Base-by-base conservation (phyloP, 2,329 filamentous ascomycete genomes). In the Diaporthe amygdali region DNA sequence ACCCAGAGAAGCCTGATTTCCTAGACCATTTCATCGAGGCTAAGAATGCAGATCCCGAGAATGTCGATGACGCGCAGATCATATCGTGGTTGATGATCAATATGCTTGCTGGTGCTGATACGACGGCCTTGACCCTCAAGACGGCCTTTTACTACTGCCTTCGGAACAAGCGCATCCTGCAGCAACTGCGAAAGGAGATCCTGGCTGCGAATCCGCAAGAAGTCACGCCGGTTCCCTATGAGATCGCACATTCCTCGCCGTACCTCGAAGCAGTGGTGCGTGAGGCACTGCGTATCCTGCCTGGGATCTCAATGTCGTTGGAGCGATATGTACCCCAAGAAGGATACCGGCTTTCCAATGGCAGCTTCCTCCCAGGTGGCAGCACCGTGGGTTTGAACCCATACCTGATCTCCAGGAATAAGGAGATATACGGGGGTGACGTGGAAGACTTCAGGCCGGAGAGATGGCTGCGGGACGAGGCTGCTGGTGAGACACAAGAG, bases 351-450 rank as follows among this genome's bases (percentile, higher is more conserved):
- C 52, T 59, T 4, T 59, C 66, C 64, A 86, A 87, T 1, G 91
- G 91, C 2, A 79, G 85, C 27, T 87, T 86, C 68, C 84, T 95
- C 34, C 87, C 88, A 5, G 92, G 90, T 2, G 92, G 92, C 8
- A 94, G 92, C 0, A 91, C 93, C 71, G 91, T 94, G 1, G 93
- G 93, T 8, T 92, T 90, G 77, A 93, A 90, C 68, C 89, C 93
- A 0, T 95, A 92, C 92, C 89, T 94, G n/a, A 84, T 95, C 41
- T 92, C 95, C 76, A 87, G 91, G 3, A 86, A 90, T 2, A 84
- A 86, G 6, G 89, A 91, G 69, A 84, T 94, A 37, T 96, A 93
- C 76, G 66, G 66, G 3, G 78, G 84, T 0, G 90, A 94, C 73
- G 89, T 90, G 0, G 90, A 94, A 52, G 80, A 78, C 0, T 96